Base-by-base conservation (phyloP, 352 stramenopile genomes). In the Pythium sukuiense region DNA sequence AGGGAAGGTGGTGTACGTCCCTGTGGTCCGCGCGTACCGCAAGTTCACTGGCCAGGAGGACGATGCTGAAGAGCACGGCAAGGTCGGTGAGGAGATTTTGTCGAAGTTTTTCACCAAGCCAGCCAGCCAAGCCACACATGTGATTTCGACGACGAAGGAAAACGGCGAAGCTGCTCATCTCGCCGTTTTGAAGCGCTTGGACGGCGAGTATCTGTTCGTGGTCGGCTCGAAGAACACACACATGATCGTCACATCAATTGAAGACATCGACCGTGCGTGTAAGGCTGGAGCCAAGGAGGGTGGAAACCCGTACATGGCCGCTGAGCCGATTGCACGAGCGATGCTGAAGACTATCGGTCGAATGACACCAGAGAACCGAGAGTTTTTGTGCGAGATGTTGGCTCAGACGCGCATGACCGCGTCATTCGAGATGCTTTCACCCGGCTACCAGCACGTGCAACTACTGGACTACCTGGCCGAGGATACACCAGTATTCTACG, bases 11-110 rank as follows among this genome's bases (percentile, higher is more conserved):
- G 43, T 74, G 14, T 67, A 73, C 53, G 88, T 94, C 48, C 85
- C 85, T 0, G 45, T 94, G 6, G 27, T 94, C 7, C 83, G 85
- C 41, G 85, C 80, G 20, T 92, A 91, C 63, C 79, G 79, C 52
- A 94, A 94, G 65, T 94, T 94, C 29, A 90, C 83, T 20, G 85
- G 85, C 16, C 85, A 94, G 55, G 85, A 94, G 33, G 85, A 94
- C 67, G 83, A 89, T 63, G 82, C 71, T 13, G 81, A 93, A 55
- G 55, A 61, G 29, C 61, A 76, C 41, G 66, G 49, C 2, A 71
- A 73, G 14, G 13, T 73, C 14, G 59, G 55, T 32, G 63, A 69
- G 14, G 69, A 77, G 11, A 60, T 85, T 39, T 48, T 90, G 56
- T 91, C 81, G 32, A 89, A 82, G 79, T 94, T 88, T 64, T 94